A percentile compares a stretch with the other conserved stretches of the same genome.
phyloP scores from a whole-genome alignment of 2,329 filamentous ascomycete species.

The Waltergamsia citrina region DNA sequence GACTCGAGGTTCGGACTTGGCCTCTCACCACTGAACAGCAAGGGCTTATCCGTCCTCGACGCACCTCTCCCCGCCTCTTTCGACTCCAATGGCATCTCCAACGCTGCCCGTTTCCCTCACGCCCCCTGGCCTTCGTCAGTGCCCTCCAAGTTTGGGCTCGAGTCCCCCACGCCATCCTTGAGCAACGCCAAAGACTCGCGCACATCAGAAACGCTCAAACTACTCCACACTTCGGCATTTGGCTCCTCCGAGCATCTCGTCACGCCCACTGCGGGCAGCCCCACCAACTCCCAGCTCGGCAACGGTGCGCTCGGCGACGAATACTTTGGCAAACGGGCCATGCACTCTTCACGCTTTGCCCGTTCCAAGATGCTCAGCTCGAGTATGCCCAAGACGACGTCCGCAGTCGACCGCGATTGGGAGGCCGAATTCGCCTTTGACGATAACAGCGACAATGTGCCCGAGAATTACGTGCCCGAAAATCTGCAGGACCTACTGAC shows the following conservation, averaged over 20 bases:
- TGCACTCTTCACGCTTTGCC: constrained; percentile 58
- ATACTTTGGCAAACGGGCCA: constrained; percentile 59
- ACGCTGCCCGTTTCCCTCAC: constrained; percentile 67
- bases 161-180: constrained; percentile 72
- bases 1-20: constrained; percentile 56
- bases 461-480: constrained; percentile 60
- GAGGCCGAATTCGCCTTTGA: constrained; percentile 68
- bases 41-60: constrained; percentile 79
- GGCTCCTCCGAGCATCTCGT: constrained; percentile 57
- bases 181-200: constrained; percentile 49
- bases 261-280: constrained; percentile 33
- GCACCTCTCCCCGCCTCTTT: constrained; percentile 90
- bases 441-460: constrained; percentile 50
- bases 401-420: constrained; percentile 51
- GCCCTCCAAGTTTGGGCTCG: constrained; percentile 82
- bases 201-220: constrained; percentile 55
- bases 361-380: constrained; percentile 61
- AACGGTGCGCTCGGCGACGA: constrained; percentile 35
- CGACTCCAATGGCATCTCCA: constrained; percentile 90
- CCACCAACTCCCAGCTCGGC: constrained; percentile 41
- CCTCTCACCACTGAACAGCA: constrained; percentile 65
- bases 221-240: constrained; percentile 58
- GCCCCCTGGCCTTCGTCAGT: constrained; percentile 89
- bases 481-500: constrained; percentile 57
- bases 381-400: constrained; percentile 56